Conservation (phyloP, 257 asterid genomes). For the Nicotiana otophora region DNA sequence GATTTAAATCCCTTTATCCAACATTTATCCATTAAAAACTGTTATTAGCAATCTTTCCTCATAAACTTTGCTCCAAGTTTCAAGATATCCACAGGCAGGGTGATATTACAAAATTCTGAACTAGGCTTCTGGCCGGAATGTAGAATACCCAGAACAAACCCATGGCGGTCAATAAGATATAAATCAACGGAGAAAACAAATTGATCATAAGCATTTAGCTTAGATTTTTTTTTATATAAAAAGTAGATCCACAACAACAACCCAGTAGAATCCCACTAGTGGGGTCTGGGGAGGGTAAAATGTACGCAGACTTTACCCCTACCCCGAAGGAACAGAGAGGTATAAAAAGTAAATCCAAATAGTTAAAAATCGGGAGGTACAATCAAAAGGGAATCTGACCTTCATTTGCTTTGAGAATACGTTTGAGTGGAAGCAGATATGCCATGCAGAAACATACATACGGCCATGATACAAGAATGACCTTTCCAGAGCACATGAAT, state of each 20-base stretch:
- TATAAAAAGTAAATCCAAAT: neutral
- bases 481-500: conserved; percentile 94
- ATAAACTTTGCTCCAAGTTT: neutral
- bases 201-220: neutral
- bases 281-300: too few species aligned
- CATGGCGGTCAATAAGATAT: neutral
- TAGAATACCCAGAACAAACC: neutral
- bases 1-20: neutral
- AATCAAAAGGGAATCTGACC: conserved; percentile 28
- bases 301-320: too few species aligned
- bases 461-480: conserved; percentile 93
- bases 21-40: neutral
- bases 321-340: too few species aligned
- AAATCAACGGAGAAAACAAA: neutral
- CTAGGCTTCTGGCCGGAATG: neutral
- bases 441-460: conserved; percentile 76
- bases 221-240: neutral
- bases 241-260: neutral
- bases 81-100: neutral
- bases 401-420: conserved; percentile 91
- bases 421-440: conserved; percentile 91
- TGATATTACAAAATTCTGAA: neutral
- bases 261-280: too few species aligned
- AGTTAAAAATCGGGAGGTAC: neutral
- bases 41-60: neutral